phyloP scores from a whole-genome alignment of 1,139 yeast genomes.

The Geotrichum siamense region DNA sequence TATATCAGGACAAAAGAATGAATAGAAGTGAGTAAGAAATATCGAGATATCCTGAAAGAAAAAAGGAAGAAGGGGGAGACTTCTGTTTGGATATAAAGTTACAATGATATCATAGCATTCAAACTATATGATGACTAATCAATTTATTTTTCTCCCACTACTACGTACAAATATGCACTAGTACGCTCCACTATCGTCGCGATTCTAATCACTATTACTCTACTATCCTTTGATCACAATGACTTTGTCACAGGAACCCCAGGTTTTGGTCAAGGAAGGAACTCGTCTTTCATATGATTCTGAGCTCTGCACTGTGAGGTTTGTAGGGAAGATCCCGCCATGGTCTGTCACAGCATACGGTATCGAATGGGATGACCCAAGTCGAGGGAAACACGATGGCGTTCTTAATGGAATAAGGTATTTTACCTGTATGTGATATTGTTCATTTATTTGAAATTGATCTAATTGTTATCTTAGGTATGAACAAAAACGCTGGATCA shows the following conservation, averaged over 20 bases:
- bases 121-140: no score
- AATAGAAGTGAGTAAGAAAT: no score
- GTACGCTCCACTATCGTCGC: no score
- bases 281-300: constrained; percentile 45
- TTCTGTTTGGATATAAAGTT: no score
- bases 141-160: no score
- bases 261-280: constrained; percentile 25
- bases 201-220: no score
- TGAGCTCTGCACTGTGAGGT: constrained; percentile 57
- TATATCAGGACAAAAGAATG: constrained; percentile 1
- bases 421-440: constrained; percentile 33
- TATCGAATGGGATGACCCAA: constrained; percentile 74
- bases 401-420: constrained; percentile 40
- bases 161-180: no score
- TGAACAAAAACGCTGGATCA: constrained; percentile 46
- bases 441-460: background rate
- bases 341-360: constrained; percentile 69
- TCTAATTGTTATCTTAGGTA: constrained; percentile 1
- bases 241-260: no score
- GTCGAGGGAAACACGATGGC: constrained; percentile 56
- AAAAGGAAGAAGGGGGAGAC: no score
- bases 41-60: background rate
- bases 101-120: no score
- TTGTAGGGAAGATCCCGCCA: constrained; percentile 48
- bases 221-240: no score